Percentiles rank a stretch among this genome's conserved stretches.
phyloP scores from a whole-genome alignment of 2,329 filamentous ascomycete species.

The Penicillium sp. region DNA sequence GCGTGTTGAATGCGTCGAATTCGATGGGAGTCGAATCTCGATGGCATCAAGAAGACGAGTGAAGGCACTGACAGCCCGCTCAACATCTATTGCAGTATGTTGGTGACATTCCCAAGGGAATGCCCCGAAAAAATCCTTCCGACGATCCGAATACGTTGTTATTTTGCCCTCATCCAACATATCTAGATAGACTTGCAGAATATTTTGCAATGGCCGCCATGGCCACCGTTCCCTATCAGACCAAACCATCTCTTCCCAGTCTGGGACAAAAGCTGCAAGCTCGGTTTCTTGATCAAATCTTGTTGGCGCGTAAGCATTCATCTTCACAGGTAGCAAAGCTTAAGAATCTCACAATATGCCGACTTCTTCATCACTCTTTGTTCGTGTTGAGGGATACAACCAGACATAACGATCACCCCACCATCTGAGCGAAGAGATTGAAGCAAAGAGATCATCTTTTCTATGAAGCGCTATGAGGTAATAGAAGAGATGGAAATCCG shows the following conservation, averaged over 20 bases:
- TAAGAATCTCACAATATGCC: slow-evolving; percentile 5
- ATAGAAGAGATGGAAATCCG: background rate
- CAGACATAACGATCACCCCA: slow-evolving; percentile 5
- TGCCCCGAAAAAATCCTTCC: background rate
- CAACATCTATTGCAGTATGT: slow-evolving; percentile 1
- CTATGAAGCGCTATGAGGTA: no score
- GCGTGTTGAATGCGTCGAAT: no score
- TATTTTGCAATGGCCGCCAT: slow-evolving; percentile 5
- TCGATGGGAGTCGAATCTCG: no score
- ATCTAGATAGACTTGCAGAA: slow-evolving; percentile 3
- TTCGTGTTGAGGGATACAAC: slow-evolving; percentile 6
- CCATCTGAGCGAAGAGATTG: background rate
- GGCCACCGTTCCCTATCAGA: background rate
- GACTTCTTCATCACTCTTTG: slow-evolving; percentile 7
- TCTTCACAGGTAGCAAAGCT: no score
- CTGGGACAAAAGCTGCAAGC: slow-evolving; percentile 5
- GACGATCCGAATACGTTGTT: background rate
- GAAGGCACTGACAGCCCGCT: background rate
- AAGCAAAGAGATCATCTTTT: background rate
- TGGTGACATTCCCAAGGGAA: slow-evolving; percentile 3
- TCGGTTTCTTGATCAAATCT: slow-evolving; percentile 10
- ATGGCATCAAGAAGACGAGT: no score
- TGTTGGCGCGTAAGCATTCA: background rate
- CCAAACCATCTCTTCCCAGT: background rate
- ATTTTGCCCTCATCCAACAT: slow-evolving; percentile 9